A percentile compares a stretch with the other conserved stretches of the same genome.
Conservation (phyloP, 1,139 yeast genomes). For the Diutina pseudorugosa region DNA sequence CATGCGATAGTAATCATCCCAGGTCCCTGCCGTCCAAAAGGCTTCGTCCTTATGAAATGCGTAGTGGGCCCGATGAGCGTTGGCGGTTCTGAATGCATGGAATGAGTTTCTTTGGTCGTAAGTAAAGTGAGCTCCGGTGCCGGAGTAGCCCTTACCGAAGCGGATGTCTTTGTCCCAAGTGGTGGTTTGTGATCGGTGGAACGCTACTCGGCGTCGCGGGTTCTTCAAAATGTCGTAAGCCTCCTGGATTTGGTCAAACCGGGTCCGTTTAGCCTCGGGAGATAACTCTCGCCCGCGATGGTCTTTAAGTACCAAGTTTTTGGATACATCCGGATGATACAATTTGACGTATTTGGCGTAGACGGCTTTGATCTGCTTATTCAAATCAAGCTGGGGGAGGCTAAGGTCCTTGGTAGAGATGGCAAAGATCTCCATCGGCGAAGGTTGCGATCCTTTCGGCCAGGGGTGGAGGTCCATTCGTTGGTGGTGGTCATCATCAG, state of each 20-base stretch:
- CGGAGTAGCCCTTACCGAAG: constrained; percentile 6
- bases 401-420: constrained; percentile 12
- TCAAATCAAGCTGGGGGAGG: constrained; percentile 19
- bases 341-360: constrained; percentile 61
- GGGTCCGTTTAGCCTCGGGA: constrained; percentile 30
- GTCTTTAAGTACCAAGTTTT: constrained; percentile 16
- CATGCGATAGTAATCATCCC: constrained; percentile 55
- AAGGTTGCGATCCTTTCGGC: constrained; percentile 49
- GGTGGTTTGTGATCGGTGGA: constrained; percentile 15
- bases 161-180: constrained; percentile 1
- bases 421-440: constrained; percentile 67
- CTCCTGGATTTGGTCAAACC: constrained; percentile 60
- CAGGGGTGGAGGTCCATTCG: constrained; percentile 27
- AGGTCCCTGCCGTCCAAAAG: constrained; percentile 58
- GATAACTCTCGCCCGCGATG: constrained; percentile 18
- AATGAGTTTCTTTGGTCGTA: constrained; percentile 13
- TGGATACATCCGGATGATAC: constrained; percentile 73
- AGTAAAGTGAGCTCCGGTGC: constrained; percentile 8
- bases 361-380: constrained; percentile 32
- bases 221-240: constrained; percentile 66
- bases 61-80: constrained; percentile 24
- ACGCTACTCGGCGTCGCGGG: constrained; percentile 31
- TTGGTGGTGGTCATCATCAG: not conserved
- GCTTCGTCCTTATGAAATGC: constrained; percentile 26
- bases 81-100: constrained; percentile 24